phyloP scores from a whole-genome alignment of 306 rosid genomes.

The Purshia tridentata region DNA sequence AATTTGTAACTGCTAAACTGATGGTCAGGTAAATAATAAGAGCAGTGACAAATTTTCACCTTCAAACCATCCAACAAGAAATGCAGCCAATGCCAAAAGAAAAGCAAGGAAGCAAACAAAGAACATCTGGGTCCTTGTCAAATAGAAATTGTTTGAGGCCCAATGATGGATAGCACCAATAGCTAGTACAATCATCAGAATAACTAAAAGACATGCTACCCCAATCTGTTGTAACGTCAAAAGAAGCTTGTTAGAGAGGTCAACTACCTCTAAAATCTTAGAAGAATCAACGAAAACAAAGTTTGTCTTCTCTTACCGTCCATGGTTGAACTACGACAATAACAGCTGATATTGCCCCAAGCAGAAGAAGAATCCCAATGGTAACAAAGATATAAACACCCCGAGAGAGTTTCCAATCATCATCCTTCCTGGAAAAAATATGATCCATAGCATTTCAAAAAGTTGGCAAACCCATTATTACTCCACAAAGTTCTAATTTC shows the following conservation, averaged over 20 bases:
- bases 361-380: slow-evolving; percentile 87
- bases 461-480: slow-evolving; percentile 25
- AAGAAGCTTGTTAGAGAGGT: slow-evolving; percentile 20
- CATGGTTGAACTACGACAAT: slow-evolving; percentile 84
- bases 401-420: slow-evolving; percentile 91
- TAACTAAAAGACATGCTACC: slow-evolving; percentile 90
- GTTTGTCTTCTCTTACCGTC: slow-evolving; percentile 63
- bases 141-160: slow-evolving; percentile 99
- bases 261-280: slow-evolving; percentile 8
- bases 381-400: slow-evolving; percentile 84
- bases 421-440: slow-evolving; percentile 87
- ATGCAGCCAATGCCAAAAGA: slow-evolving; percentile 97
- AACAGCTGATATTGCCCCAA: slow-evolving; percentile 93
- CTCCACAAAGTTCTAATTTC: slow-evolving; percentile 15
- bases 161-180: slow-evolving; percentile 93
- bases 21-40: slow-evolving; percentile 10
- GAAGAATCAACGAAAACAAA: slow-evolving; percentile 1
- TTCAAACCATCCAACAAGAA: slow-evolving; percentile 94
- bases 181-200: slow-evolving; percentile 87
- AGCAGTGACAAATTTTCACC: slow-evolving; percentile 45
- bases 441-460: slow-evolving; percentile 25
- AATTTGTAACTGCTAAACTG: slow-evolving; percentile 11
- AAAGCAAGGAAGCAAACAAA: slow-evolving; percentile 93
- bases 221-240: slow-evolving; percentile 64
- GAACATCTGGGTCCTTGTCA: slow-evolving; percentile 85